Evolutionary conservation across 2,329 filamentous ascomycete genomes (phyloP).

Genomic region (Nothophaeocryptopus gaeumannii): DNA sequence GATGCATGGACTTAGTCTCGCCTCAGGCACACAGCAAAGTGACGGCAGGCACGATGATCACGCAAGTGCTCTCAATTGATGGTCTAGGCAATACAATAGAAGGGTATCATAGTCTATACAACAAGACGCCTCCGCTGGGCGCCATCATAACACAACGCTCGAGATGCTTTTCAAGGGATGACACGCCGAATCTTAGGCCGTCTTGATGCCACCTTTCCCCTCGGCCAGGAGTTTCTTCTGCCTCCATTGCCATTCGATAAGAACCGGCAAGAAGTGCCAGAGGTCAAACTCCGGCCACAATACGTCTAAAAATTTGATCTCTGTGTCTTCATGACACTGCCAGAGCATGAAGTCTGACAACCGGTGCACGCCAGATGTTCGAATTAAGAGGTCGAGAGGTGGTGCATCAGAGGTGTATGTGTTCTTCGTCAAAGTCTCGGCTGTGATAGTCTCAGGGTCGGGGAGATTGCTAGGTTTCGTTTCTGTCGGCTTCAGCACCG

Average conservation of each 20-base stretch:
- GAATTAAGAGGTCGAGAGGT: constrained; percentile 83
- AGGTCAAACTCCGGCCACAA: constrained; percentile 96
- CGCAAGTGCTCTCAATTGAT: no score
- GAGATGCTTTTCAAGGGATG: no score
- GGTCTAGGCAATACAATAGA: neutral
- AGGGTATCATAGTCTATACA: constrained; percentile 9
- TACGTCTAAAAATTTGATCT: constrained; percentile 87
- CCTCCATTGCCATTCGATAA: constrained; percentile 82
- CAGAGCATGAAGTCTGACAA: constrained; percentile 98
- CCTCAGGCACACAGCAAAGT: no score
- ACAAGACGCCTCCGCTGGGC: neutral
- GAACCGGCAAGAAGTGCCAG: constrained; percentile 86
- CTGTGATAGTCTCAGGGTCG: constrained; percentile 87
- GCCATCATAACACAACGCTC: no score
- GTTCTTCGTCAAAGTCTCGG: constrained; percentile 76
- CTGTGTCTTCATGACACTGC: constrained; percentile 91
- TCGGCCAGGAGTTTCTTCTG: constrained; percentile 42
- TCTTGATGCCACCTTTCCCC: constrained; percentile 16
- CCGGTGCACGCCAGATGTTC: constrained; percentile 88
- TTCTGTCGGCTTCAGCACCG: constrained; percentile 35
- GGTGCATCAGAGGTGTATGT: constrained; percentile 85
- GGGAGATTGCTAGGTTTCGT: constrained; percentile 36
- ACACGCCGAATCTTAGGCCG: neutral
- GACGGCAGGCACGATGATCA: no score
- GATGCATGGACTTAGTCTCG: no score